Base-by-base conservation (phyloP, 148 eudicot genomes). In the Rhododendron molle region DNA sequence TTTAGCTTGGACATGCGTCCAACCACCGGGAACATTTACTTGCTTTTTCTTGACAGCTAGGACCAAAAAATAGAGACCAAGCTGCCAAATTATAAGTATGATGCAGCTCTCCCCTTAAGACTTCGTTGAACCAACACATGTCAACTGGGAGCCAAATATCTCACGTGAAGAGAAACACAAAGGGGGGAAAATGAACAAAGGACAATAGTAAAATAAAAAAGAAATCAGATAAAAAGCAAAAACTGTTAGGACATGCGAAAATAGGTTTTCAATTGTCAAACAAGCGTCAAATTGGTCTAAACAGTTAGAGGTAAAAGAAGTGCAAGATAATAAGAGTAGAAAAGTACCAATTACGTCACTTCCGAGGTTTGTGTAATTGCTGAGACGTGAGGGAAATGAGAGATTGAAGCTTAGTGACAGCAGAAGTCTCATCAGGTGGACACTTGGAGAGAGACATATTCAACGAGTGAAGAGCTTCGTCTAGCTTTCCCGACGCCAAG, bases 331-430 rank as follows among this genome's bases (percentile, higher is more conserved):
- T 43, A 7, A 58, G 32, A 44, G 40, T 10, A 26, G 56, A n/a
- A 76, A 77, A 62, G n/a, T 79, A 85, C 84, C 65, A 84, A 69
- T 78, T 43, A 58, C 54, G 65, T 95, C 91, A 93, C 28, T 82
- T 90, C 83, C 85, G 85, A 79, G 92, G 89, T 82, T 83, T 90
- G 83, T 80, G 84, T 83, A 92, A 87, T 74, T 90, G 93, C 83
- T 88, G 92, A 83, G 90, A 85, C 0, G 96, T 88, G 71, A 88
- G 82, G 86, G 93, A 91, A 58, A 95, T 90, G 32, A 92, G 90
- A 46, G 98, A 93, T 82, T 89, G 96, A 87, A 94, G 88, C 90
- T 94, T 94, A 74, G 94, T 91, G 83, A 95, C 87, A 46, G 96
- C 94, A 81, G 93, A 94, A 77, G 91, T 92, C 85, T 88, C 88